Evolutionary conservation across 148 eudicot species (phyloP).

Genomic region (Silene latifolia): DNA sequence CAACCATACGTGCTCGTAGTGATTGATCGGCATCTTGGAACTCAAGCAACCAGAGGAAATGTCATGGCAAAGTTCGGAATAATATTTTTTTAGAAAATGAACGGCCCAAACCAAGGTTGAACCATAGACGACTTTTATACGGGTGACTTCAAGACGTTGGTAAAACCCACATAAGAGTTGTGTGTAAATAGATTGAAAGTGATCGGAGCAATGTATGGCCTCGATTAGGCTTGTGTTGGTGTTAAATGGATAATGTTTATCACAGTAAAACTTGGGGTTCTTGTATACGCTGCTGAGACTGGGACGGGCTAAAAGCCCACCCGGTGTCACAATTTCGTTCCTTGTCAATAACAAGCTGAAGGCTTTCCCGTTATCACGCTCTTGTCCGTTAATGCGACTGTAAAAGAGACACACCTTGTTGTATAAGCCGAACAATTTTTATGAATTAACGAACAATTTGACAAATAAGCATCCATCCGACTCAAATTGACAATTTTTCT

Average conservation of each 20-base stretch:
- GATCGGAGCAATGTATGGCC: constrained; percentile 11
- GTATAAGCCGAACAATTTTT: too few species aligned
- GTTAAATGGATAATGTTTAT: constrained; percentile 31
- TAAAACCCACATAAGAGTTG: constrained; percentile 12
- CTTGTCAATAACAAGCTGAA: constrained; percentile 12
- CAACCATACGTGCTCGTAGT: constrained; percentile 9
- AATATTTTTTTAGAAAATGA: not conserved
- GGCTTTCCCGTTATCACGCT: not conserved
- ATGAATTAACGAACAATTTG: too few species aligned
- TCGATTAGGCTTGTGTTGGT: constrained; percentile 8
- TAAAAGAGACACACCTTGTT: not conserved
- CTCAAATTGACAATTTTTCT: too few species aligned
- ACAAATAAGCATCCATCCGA: too few species aligned
- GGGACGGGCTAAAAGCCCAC: constrained; percentile 7
- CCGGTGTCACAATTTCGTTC: not conserved
- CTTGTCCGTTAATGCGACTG: constrained; percentile 14
- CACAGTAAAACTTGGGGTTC: not conserved
- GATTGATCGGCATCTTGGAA: not conserved
- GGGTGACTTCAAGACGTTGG: constrained; percentile 16
- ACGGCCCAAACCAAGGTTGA: constrained; percentile 1
- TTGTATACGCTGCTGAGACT: not conserved
- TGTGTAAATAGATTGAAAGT: constrained; percentile 18
- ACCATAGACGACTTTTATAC: not conserved
- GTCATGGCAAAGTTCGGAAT: constrained; percentile 2
- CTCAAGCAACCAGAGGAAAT: not conserved